Conservation (phyloP, 179 eudicot species). For the Gypsophila paniculata region DNA sequence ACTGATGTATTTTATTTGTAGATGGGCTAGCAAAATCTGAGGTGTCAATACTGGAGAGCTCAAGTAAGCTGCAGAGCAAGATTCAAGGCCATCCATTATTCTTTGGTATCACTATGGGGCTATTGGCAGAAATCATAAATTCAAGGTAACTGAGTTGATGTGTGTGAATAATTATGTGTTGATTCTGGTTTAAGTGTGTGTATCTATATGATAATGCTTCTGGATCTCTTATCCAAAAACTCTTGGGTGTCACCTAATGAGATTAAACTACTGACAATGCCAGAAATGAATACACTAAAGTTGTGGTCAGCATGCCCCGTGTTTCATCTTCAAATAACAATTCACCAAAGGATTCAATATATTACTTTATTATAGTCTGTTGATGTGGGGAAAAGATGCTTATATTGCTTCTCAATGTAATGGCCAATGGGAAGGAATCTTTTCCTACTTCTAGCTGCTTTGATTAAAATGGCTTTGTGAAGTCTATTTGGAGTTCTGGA, state of each 20-base stretch:
- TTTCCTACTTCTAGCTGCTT: too few relatives aligned
- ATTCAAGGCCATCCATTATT: constrained; percentile 78
- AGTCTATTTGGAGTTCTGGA: too few relatives aligned
- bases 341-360: too few relatives aligned
- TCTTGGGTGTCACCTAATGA: background rate
- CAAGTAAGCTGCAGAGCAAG: constrained; percentile 42
- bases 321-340: too few relatives aligned
- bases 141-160: constrained; percentile 56
- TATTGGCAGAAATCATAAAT: constrained; percentile 89
- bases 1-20: constrained; percentile 26
- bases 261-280: too few relatives aligned
- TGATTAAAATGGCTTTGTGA: too few relatives aligned
- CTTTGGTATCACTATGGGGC: constrained; percentile 90
- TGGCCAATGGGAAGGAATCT: too few relatives aligned
- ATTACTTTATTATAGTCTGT: too few relatives aligned
- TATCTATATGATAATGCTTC: background rate
- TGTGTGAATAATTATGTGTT: background rate
- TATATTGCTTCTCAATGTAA: too few relatives aligned
- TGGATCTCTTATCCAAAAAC: background rate
- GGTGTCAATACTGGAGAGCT: constrained; percentile 28
- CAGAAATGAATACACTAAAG: too few relatives aligned
- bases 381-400: too few relatives aligned
- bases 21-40: constrained; percentile 41
- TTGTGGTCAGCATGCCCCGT: too few relatives aligned
- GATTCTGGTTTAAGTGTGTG: background rate